phyloP scores from a whole-genome alignment of 2,329 filamentous ascomycete species.

The Hyphodiscus sp. region DNA sequence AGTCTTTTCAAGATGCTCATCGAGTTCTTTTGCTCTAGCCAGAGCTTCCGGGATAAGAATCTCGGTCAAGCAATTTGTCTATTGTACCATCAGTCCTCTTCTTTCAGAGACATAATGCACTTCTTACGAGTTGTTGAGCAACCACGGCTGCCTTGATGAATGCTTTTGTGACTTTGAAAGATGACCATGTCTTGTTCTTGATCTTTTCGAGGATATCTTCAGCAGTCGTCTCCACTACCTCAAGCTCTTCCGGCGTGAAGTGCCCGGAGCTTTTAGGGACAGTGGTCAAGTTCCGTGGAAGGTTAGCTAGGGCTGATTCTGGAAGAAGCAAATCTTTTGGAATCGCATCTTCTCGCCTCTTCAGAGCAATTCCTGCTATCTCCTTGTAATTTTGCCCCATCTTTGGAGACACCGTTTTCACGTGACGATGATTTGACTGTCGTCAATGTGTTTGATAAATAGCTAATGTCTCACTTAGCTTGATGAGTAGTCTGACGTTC shows the following conservation, averaged over 20 bases:
- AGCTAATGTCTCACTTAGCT: neutral
- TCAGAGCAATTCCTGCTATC: conserved; percentile 32
- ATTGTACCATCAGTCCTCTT: neutral
- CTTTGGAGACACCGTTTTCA: conserved; percentile 1
- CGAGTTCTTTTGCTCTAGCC: conserved; percentile 43
- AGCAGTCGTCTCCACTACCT: conserved; percentile 38
- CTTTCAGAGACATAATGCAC: neutral
- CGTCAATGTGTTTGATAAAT: neutral
- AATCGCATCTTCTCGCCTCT: conserved; percentile 28
- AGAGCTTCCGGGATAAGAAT: conserved; percentile 49
- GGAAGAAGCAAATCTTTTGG: conserved; percentile 27
- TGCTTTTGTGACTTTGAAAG: conserved; percentile 37
- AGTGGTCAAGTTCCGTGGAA: conserved; percentile 23
- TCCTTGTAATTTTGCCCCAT: conserved; percentile 33
- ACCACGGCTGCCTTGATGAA: conserved; percentile 49
- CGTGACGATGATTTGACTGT: neutral
- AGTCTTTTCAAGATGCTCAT: conserved; percentile 40
- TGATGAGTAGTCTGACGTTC: too few species aligned
- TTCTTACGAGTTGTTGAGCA: conserved; percentile 45
- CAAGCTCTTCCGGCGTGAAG: conserved; percentile 37
- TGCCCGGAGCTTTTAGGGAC: conserved; percentile 23
- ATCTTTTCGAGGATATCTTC: conserved; percentile 31
- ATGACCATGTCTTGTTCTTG: conserved; percentile 37
- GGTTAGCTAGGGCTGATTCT: conserved; percentile 13
- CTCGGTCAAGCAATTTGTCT: conserved; percentile 56